Evolutionary conservation across 177 flowering plant species (phyloP), one percentile per base, ranked within the genome.

Genomic region (Vitis hybrid): DNA sequence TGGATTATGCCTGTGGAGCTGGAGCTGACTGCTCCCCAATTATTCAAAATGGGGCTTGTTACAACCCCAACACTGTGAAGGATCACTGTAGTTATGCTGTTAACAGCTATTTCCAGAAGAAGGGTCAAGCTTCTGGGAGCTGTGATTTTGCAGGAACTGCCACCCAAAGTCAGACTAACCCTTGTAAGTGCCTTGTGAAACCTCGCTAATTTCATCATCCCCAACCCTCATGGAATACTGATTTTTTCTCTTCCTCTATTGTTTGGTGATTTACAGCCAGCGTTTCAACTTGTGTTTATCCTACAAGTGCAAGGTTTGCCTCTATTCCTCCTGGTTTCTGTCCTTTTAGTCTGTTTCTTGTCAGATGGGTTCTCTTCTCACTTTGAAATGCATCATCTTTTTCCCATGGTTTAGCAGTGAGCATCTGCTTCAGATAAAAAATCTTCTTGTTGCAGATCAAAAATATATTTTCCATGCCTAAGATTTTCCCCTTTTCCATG

Each of bases 1-100:
- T 92, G 22, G 95, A 92, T 71, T 92, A 88, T 79, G 95, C 97
- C 65, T 92, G 97, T 82, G 95, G 91, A 77, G 75, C 81, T 66
- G 92, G 93, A 54, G 97, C 95, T 20, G 92, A 89, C 66, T 92
- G 97, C 68, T 18, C 75, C 0, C 75, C 83, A 1, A 80, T 90
- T 61, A 57, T 44, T 22, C 86, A 79, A 66, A 84, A 67, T 62
- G 95, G 97, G n/a, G 70, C 76, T 62, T 92, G 97, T 76, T 92
- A 69, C 62, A 67, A 80, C 7, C 95, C 97, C 58, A 90, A 90
- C 77, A 89, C 90, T 33, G 81, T 88, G 0, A 86, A 76, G 61
- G 83, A 71, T 63, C 95, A 90, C 82, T 90, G 95, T 67, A 73
- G 73, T 62, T 92, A 84, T 74, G 97, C 95, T 54, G 94, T 82